phyloP scores from a whole-genome alignment of 768 basidiomycete genomes.

The Auricularia heimuer region DNA sequence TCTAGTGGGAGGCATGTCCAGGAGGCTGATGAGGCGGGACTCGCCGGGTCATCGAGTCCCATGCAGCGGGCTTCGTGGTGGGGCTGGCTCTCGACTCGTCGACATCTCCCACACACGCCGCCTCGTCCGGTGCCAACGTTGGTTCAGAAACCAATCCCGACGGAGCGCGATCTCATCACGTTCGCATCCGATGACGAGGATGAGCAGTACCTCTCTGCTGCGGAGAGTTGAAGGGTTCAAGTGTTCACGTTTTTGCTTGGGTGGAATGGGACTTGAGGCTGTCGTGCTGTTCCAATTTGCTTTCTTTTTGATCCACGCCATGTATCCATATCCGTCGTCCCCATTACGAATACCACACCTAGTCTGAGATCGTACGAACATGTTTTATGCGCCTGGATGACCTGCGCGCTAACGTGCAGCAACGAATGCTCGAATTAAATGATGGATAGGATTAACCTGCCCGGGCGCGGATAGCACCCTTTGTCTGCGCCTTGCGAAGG shows the following conservation, averaged over 20 bases:
- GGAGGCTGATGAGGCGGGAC: not conserved
- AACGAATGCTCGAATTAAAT: too few species aligned
- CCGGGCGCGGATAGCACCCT: not conserved
- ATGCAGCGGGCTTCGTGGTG: not conserved
- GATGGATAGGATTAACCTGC: not conserved
- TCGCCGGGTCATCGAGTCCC: not conserved
- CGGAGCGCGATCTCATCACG: not conserved
- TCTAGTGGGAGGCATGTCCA: not conserved
- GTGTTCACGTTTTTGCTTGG: too few species aligned
- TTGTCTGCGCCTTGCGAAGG: slow-evolving; percentile 51
- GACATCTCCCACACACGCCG: not conserved
- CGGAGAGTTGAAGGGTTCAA: not conserved
- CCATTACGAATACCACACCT: too few species aligned
- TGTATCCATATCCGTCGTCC: too few species aligned
- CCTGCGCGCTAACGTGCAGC: too few species aligned
- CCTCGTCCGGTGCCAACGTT: not conserved
- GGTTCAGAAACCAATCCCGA: not conserved
- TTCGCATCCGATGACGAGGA: not conserved
- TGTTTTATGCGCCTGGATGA: too few species aligned
- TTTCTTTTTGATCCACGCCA: too few species aligned
- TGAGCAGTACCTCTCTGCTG: not conserved
- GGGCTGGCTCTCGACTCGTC: not conserved
- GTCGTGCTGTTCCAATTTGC: too few species aligned
- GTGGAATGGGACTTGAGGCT: too few species aligned
- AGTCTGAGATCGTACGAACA: too few species aligned